These are phyloP conservation scores for Saturnispora bothae DNA, from an alignment of 805 yeast genomes.

Conservation along the genomic window DNA sequence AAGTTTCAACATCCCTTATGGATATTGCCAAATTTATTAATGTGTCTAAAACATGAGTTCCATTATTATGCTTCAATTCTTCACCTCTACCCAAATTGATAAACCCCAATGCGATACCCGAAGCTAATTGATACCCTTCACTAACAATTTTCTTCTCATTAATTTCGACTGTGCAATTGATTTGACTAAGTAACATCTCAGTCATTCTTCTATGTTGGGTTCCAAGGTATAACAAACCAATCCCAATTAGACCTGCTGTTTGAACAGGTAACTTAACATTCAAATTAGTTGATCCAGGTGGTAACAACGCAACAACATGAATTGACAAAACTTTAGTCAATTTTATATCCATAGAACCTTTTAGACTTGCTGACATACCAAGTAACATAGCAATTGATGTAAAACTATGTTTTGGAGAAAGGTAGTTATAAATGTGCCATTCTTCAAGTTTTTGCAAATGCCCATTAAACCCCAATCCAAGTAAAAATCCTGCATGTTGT, in stretches of 20 bases:
- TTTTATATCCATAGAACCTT: conserved; percentile 75
- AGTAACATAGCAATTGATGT: conserved; percentile 80
- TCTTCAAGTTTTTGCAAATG: conserved; percentile 76
- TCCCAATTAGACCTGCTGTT: conserved; percentile 83
- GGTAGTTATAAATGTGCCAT: conserved; percentile 90
- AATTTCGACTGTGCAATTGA: conserved; percentile 41
- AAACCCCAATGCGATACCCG: conserved; percentile 81
- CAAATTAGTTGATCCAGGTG: conserved; percentile 82
- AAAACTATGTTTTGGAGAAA: conserved; percentile 78
- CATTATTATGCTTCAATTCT: conserved; percentile 38
- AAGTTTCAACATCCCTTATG: conserved; percentile 52
- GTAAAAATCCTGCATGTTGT: conserved; percentile 89
- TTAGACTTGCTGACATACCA: conserved; percentile 86
- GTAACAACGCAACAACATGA: conserved; percentile 84
- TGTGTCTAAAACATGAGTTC: conserved; percentile 51
- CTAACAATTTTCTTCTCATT: conserved; percentile 49
- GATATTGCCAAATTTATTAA: conserved; percentile 48
- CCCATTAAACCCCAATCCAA: conserved; percentile 88
- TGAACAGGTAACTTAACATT: conserved; percentile 78
- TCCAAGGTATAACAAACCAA: conserved; percentile 72
- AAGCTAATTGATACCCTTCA: conserved; percentile 78
- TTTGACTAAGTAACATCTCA: conserved; percentile 62
- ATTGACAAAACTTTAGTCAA: conserved; percentile 86
- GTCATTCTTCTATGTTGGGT: conserved; percentile 82
- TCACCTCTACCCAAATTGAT: conserved; percentile 73